Conservation (phyloP, 441 rosid genomes). For the Rhodomyrtus psidioides region DNA sequence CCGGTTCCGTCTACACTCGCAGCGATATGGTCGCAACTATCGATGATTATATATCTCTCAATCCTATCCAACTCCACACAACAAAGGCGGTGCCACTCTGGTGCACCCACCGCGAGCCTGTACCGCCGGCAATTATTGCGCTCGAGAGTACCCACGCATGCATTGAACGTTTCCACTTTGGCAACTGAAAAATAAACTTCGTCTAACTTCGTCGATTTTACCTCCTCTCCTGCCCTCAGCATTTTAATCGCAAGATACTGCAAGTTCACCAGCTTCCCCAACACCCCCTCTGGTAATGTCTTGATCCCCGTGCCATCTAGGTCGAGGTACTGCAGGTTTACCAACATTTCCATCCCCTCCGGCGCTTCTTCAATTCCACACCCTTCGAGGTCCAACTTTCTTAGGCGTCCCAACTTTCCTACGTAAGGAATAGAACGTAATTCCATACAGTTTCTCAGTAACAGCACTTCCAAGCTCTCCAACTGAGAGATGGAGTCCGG, state of each 20-base stretch:
- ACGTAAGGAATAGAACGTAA: neutral
- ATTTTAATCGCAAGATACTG: neutral
- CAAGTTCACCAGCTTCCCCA: neutral
- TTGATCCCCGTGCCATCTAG: neutral
- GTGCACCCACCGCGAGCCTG: neutral
- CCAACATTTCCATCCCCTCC: neutral
- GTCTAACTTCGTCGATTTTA: neutral
- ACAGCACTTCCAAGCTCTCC: neutral
- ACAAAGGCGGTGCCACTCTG: rapidly evolving
- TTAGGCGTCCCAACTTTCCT: neutral
- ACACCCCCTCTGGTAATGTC: neutral
- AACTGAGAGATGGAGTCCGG: neutral
- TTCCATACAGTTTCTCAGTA: neutral
- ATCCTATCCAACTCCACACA: neutral
- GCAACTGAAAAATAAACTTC: neutral
- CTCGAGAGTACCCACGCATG: rapidly evolving
- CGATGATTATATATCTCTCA: neutral
- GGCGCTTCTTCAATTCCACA: neutral
- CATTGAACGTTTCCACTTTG: neutral
- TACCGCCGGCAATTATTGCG: rapidly evolving
- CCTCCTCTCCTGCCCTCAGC: neutral
- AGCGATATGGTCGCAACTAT: rapidly evolving
- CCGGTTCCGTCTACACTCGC: neutral
- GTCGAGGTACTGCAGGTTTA: neutral
- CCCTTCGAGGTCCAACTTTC: neutral